Evolutionary conservation across 495 filamentous ascomycete genomes (phyloP).

Genomic region (Aspergillus cavernicola): DNA sequence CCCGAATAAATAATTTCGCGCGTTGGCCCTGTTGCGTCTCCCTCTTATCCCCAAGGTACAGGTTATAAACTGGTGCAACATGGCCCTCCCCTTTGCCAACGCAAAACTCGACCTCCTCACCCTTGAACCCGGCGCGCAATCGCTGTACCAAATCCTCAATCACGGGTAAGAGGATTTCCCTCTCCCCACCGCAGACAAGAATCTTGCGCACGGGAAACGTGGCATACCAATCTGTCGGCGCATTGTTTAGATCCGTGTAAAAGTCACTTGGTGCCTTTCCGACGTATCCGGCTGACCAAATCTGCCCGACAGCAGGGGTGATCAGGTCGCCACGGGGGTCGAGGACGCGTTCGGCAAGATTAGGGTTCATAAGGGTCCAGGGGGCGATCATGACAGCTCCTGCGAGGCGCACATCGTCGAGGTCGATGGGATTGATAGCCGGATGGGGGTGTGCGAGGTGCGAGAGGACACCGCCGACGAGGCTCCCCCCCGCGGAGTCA

Average conservation of each 20-base stretch:
- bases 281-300: conserved; percentile 51
- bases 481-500: conserved; percentile 64
- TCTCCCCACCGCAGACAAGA: conserved; percentile 51
- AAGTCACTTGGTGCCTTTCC: conserved; percentile 42
- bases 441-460: conserved; percentile 62
- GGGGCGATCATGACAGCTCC: conserved; percentile 55
- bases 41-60: conserved; percentile 31
- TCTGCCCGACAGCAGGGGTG: conserved; percentile 30
- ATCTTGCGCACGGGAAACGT: conserved; percentile 43
- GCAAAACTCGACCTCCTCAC: conserved; percentile 31
- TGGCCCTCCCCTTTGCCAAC: conserved; percentile 39
- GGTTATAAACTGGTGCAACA: conserved; percentile 43
- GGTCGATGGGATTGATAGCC: conserved; percentile 30
- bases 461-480: conserved; percentile 53
- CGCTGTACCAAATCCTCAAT: conserved; percentile 50
- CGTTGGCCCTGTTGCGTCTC: conserved; percentile 41
- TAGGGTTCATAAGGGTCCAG: conserved; percentile 50
- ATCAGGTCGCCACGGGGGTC: conserved; percentile 55
- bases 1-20: conserved; percentile 29
- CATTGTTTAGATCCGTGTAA: conserved; percentile 52
- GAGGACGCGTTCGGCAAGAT: conserved; percentile 33
- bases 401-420: conserved; percentile 27
- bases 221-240: conserved; percentile 52
- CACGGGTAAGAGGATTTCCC: conserved; percentile 57
- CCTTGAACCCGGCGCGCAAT: conserved; percentile 29